Base-by-base conservation (phyloP, 768 basidiomycete genomes). In the Boletus barrowsii region DNA sequence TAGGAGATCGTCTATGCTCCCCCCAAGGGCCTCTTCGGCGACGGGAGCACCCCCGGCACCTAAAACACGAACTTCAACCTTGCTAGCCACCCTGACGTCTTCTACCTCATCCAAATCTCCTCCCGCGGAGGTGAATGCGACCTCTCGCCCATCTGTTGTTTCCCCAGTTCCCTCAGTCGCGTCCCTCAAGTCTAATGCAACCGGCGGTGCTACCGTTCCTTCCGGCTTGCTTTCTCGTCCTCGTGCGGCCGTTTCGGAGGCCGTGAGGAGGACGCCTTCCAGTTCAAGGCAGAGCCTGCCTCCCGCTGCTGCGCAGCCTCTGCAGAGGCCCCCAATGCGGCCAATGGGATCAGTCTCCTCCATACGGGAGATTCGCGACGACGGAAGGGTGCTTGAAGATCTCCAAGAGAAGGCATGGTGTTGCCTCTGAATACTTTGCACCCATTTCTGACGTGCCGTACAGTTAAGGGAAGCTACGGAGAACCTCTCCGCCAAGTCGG, bases 241-340 rank as follows among this genome's bases (percentile, higher is more conserved):
- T 53, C 83, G 87, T 58, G 83, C 87, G 22, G 77, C 83, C 15
- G 77, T 90, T 39, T 83, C 88, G 15, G 88, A 88, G 24, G 81
- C 80, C 26, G 77, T 81, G 35, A 85, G 76, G 71, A 81, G 80
- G 61, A 67, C 80, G 8, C 70, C 72, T 35, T 59, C 73, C 24
- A 69, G 72, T 24, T 72, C 80, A 22, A 74, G 77, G 33, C 72
- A 74, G 53, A 82, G 72, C 62, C 54, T 80, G 36, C 62, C 73
- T 13, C 62, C 59, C 17, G 46, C 50, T 20, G 43, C 56, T 18
- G 56, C 30, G 17, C 61, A 71, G 20, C 62, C 67, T n/a, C 46
- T 66, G 9, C 64, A 73, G 14, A 52, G 79, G 26, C 80, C 74
- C 51, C 56, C 81, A 40, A 68, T 79, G 51, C 76, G 81, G 17